Base-by-base conservation (phyloP, 306 rosid genomes). In the Boehmeria nivea region DNA sequence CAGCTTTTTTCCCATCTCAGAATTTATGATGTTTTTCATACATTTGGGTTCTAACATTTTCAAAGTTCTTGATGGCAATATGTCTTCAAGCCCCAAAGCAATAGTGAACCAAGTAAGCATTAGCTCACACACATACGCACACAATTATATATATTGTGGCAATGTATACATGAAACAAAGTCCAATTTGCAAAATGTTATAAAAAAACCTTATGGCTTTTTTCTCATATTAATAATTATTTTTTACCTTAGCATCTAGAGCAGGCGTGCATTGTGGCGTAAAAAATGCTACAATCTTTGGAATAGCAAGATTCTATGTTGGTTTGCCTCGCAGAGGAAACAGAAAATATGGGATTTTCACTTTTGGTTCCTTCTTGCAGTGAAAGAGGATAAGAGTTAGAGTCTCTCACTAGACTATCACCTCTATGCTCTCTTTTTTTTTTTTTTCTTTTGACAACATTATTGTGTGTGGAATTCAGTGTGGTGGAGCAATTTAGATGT, bases 21-120 rank as follows among this genome's bases (percentile, higher is more conserved):
- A 63, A 73, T 70, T 77, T 64, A 60, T 72, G 75, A 70, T 61
- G 55, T 49, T 43, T 70, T 64, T 46, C 76, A 61, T 69, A 45
- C 53, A 64, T 44, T 54, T 43, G 59, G 68, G 53, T 15, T 22
- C 49, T 15, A 19, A 54, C 61, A 70, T 55, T 71, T 76, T 76
- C 78, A 71, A 74, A 64, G 38, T 33, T 39, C 40, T 23, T 39
- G 6, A 37, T 48, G 18, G 51, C 18, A 10, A 39, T 26, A 39
- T 56, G 49, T 56, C 61, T 22, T 56, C 20, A 56, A 37, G 46
- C 48, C 46, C 36, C 61, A 56, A 55, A 38, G 48, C 31, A 19
- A 4, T n/a, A 21, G 34, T 12, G 19, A 22, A n/a, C 8, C 6
- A 15, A 16, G 44, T 6, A 21, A 54, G 59, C 26, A 54, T 54